These are phyloP conservation scores for Calophaca sinica DNA, from an alignment of 306 rosid species.

Conservation along the genomic window DNA sequence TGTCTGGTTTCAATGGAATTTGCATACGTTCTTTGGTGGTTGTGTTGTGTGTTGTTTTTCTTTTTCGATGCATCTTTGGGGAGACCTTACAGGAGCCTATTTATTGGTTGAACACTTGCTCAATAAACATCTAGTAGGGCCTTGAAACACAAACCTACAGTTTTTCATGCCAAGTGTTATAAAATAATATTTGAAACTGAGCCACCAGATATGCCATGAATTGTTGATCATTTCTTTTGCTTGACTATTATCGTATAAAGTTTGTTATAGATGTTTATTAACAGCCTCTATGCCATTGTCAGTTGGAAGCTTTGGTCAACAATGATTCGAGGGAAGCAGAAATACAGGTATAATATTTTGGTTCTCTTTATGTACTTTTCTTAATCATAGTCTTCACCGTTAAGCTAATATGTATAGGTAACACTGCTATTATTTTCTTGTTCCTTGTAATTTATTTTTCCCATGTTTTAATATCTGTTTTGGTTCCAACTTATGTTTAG, in stretches of 20 bases:
- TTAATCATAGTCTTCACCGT: neutral
- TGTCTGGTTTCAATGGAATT: neutral
- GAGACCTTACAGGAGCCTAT: neutral
- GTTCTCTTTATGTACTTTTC: slow-evolving; percentile 20
- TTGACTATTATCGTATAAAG: neutral
- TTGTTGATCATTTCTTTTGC: slow-evolving; percentile 25
- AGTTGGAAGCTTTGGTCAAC: slow-evolving; percentile 84
- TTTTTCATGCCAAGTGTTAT: neutral
- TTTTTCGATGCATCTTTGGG: neutral
- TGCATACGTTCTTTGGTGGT: neutral
- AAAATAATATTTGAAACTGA: neutral
- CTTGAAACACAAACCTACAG: neutral
- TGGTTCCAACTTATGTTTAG: slow-evolving; percentile 53
- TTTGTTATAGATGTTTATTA: slow-evolving; percentile 19
- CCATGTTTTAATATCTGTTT: slow-evolving; percentile 26
- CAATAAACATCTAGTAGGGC: neutral
- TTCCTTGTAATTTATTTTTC: neutral
- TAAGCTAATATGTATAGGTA: neutral
- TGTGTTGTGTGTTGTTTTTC: neutral
- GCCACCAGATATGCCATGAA: slow-evolving; percentile 10
- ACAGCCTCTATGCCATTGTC: slow-evolving; percentile 47
- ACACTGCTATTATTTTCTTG: slow-evolving; percentile 12
- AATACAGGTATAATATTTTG: slow-evolving; percentile 69
- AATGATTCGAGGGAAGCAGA: slow-evolving; percentile 80
- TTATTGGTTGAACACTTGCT: neutral